Evolutionary conservation across 1,284 basidiomycete genomes (phyloP), one percentile per base, ranked within the genome.

Genomic region (Leccinum subrobustum): DNA sequence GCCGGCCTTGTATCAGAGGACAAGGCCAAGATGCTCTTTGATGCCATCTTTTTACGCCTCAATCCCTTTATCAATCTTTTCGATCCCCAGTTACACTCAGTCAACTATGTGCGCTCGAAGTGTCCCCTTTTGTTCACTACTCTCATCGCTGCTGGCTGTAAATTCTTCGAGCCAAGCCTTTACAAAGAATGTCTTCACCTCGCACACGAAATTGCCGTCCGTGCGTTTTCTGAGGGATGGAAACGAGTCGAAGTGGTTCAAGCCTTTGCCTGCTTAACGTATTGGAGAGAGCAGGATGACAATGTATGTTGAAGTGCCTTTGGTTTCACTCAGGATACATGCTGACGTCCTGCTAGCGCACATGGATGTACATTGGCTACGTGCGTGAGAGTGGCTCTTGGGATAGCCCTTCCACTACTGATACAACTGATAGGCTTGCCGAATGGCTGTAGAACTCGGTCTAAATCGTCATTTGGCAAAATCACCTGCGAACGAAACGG

Each of bases 61-160:
- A 93, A 93, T 71, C 88, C 89, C 12, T 93, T 92, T 74, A 85
- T 93, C 77, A 92, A 91, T 72, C 79, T 93, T 35, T 92, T 93
- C 69, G 92, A 93, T 75, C 88, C 89, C 35, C 78, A 84, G 37
- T 76, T 93, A 37, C 91, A 93, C 72, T 86, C 90, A 0, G 81
- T 87, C 56, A 66, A 78, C 42, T 92, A 92, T 70, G 85, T 93
- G 66, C 89, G 92, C 65, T 79, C 80, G 23, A 84, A 83, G 62
- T 91, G 85, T 55, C 87, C 89, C 0, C 88, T 94, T 68, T 79
- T 95, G 57, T 94, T 93, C 74, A 91, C 92, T 6, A 85, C 87
- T 35, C 81, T 95, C 60, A 79, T 94, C 69, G 89, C 92, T 82
- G 90, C 88, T 16, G 89, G 87, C 23, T 89, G 88, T 79, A 93